A percentile compares a stretch with the other conserved stretches of the same genome.
phyloP scores from a whole-genome alignment of 768 basidiomycete species.

The Serendipita vermifera region DNA sequence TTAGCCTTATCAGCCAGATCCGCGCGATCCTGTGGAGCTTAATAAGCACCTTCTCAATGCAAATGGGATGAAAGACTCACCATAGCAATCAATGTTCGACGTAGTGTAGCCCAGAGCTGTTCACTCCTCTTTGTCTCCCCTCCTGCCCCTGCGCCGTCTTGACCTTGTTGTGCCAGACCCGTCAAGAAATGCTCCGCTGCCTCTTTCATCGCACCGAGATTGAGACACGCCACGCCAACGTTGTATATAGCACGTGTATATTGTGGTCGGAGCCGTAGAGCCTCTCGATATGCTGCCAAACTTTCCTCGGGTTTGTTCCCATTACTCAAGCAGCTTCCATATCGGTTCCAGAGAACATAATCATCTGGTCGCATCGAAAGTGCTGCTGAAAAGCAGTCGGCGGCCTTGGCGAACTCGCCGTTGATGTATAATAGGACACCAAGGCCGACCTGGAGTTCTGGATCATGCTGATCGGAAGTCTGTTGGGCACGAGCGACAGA shows the following conservation, averaged over 20 bases:
- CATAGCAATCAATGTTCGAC: conserved; percentile 70
- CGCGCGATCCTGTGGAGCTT: conserved; percentile 69
- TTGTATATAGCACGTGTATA: conserved; percentile 98
- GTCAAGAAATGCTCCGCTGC: conserved; percentile 92
- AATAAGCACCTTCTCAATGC: too few species aligned
- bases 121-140: conserved; percentile 58
- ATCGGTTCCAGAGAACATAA: conserved; percentile 88
- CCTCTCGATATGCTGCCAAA: conserved; percentile 76
- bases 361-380: conserved; percentile 76
- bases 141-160: conserved; percentile 13
- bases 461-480: conserved; percentile 46
- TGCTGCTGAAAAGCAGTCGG: conserved; percentile 89
- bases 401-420: conserved; percentile 72
- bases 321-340: conserved; percentile 90
- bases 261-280: conserved; percentile 78
- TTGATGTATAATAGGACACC: conserved; percentile 89
- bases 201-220: conserved; percentile 90
- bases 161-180: conserved; percentile 61
- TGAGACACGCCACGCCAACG: conserved; percentile 96
- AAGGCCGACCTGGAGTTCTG: conserved; percentile 86
- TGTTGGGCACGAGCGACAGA: conserved; percentile 68
- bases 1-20: conserved; percentile 72
- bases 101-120: conserved; percentile 82
- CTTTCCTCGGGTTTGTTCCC: conserved; percentile 91
- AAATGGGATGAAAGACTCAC: too few species aligned